Evolutionary conservation across 2,329 filamentous ascomycete species (phyloP).

Genomic region (Neopestalotiopsis sp.): DNA sequence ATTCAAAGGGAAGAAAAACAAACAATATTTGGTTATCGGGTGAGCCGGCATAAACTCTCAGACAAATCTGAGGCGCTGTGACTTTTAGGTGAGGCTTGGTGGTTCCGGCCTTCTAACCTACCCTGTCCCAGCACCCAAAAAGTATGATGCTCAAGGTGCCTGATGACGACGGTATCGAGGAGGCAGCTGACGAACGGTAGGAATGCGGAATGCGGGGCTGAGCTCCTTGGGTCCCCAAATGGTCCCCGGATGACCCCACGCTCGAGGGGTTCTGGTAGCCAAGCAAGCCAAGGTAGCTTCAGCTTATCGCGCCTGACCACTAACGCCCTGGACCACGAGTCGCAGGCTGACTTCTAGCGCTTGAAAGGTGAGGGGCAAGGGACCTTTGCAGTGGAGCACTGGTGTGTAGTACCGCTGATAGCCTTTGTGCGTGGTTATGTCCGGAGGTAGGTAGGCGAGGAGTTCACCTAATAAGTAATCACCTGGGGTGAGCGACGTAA

Average conservation of each 20-base stretch:
- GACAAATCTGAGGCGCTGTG: not conserved
- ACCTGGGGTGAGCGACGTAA: too few relatives aligned
- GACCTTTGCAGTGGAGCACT: too few relatives aligned
- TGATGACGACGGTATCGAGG: conserved; percentile 7
- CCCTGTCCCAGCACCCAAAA: not conserved
- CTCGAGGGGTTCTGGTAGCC: not conserved
- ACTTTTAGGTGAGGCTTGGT: not conserved
- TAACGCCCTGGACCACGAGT: not conserved
- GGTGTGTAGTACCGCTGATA: too few relatives aligned
- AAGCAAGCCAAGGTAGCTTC: not conserved
- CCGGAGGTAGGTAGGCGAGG: too few relatives aligned
- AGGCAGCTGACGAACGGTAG: conserved; percentile 7
- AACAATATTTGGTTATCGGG: not conserved
- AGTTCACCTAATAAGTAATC: too few relatives aligned
- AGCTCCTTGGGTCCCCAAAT: not conserved
- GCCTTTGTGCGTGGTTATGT: too few relatives aligned
- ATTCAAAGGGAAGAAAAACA: not conserved
- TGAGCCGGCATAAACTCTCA: not conserved
- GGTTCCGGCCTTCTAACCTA: conserved; percentile 3
- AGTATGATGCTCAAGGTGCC: conserved; percentile 2
- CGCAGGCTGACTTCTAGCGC: not conserved
- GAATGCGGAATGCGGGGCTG: conserved; percentile 13
- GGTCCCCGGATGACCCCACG: not conserved
- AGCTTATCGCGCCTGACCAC: conserved; percentile 10
- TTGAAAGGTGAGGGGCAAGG: too few relatives aligned